phyloP scores from a whole-genome alignment of 176 grass and related monocot genomes.

The Carex myosuroides region DNA sequence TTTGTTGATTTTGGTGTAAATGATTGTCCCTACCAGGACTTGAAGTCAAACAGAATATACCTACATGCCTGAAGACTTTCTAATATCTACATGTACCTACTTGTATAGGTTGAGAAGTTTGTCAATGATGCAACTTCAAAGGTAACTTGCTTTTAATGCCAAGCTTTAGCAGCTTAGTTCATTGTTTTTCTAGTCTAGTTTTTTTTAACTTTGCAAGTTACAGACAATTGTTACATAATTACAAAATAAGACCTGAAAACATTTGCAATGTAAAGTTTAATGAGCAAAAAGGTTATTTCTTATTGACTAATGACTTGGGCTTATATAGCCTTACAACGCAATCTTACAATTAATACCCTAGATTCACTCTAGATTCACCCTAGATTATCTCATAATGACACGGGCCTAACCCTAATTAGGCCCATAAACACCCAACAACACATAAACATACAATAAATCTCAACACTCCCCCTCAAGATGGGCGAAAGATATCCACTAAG shows the following conservation, averaged over 20 bases:
- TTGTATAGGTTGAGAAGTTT: constrained; percentile 80
- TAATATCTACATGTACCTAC: constrained; percentile 19
- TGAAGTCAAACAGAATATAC: not conserved
- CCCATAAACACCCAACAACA: too few species aligned
- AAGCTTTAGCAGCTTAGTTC: not conserved
- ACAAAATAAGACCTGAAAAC: not conserved
- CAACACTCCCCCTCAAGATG: too few species aligned
- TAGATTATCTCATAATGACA: too few species aligned
- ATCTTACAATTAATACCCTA: too few species aligned
- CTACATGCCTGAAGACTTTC: not conserved
- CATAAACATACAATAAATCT: too few species aligned
- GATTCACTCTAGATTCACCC: too few species aligned
- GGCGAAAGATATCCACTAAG: too few species aligned
- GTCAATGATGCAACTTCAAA: constrained; percentile 72
- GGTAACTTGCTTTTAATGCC: constrained; percentile 40
- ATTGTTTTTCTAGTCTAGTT: not conserved
- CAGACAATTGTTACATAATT: not conserved
- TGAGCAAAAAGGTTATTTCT: too few species aligned
- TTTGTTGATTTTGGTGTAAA: not conserved
- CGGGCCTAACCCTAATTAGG: too few species aligned
- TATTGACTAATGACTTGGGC: too few species aligned
- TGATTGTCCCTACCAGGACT: not conserved
- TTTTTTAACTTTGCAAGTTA: not conserved
- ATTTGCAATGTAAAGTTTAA: too few species aligned
- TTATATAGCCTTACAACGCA: too few species aligned